Evolutionary conservation across 139 green algal species (phyloP).

Genomic region (Chlorella ohadii): DNA sequence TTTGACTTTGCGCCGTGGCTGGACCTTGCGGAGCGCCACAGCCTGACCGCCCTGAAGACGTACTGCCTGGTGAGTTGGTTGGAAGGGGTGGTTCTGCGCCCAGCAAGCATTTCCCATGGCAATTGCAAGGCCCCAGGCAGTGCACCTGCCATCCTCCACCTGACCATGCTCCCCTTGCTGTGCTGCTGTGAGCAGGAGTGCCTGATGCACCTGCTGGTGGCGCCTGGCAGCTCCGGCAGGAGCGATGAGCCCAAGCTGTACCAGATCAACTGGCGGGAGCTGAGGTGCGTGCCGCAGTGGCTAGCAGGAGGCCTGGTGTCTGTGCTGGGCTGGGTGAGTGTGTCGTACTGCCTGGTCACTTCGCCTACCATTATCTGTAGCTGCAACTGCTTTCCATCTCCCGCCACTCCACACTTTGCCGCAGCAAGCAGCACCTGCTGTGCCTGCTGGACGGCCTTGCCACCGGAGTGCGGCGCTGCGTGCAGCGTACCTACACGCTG

Average conservation of each 20-base stretch:
- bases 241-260: background rate
- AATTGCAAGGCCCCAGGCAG: no score
- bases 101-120: no score
- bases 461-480: slow-evolving; percentile 7
- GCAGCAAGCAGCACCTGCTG: slow-evolving; percentile 6
- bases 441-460: slow-evolving; percentile 28
- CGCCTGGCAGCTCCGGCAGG: background rate
- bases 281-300: background rate
- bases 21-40: slow-evolving; percentile 24
- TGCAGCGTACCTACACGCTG: background rate
- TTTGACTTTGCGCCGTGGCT: slow-evolving; percentile 14
- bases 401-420: background rate
- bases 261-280: background rate
- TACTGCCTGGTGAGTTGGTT: slow-evolving; percentile 10
- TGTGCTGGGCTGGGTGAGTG: background rate
- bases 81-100: no score
- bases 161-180: no score
- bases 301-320: no score
- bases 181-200: background rate
- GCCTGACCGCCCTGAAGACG: background rate
- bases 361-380: no score
- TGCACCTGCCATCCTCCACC: no score
- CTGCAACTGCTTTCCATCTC: background rate
- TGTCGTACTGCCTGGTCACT: no score
- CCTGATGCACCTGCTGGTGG: slow-evolving; percentile 29